Percentiles rank a stretch among this genome's conserved stretches.
These are phyloP conservation scores for Ceratobasidium sp. DNA, from an alignment of 1,284 basidiomycete genomes.

Conservation along the genomic window DNA sequence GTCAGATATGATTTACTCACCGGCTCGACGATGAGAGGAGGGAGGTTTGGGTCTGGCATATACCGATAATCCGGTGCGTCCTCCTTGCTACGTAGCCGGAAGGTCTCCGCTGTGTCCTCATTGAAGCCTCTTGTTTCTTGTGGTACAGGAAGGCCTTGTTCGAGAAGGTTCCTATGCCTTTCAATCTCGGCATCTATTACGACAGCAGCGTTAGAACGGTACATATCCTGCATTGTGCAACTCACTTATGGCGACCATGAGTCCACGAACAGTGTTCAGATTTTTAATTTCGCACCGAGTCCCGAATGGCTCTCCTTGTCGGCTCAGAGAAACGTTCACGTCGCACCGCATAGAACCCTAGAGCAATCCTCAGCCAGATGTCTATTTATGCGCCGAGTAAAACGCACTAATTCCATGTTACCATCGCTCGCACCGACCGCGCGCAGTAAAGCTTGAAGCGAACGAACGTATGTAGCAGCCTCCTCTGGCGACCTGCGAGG, in stretches of 20 bases:
- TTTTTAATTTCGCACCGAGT: conserved; percentile 98
- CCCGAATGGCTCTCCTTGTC: conserved; percentile 70
- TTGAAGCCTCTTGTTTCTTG: conserved; percentile 96
- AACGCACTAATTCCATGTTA: conserved; percentile 92
- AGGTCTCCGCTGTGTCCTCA: conserved; percentile 84
- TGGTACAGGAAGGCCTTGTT: conserved; percentile 60
- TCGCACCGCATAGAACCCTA: conserved; percentile 95
- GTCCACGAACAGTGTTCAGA: conserved; percentile 89
- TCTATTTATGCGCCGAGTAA: not conserved
- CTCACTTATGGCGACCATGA: conserved; percentile 87
- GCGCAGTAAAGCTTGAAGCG: conserved; percentile 84
- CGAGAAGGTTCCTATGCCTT: conserved; percentile 74
- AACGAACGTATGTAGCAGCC: conserved; percentile 87
- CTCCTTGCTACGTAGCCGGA: conserved; percentile 87
- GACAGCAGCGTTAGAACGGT: conserved; percentile 17
- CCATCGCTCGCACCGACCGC: conserved; percentile 90
- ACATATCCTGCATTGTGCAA: conserved; percentile 43
- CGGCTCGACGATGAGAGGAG: conserved; percentile 73
- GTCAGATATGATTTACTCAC: conserved; percentile 49
- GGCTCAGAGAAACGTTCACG: conserved; percentile 92
- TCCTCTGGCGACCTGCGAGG: conserved; percentile 82
- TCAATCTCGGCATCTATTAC: conserved; percentile 71
- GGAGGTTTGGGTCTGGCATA: conserved; percentile 97
- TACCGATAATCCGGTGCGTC: conserved; percentile 96
- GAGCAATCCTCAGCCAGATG: conserved; percentile 11